A percentile compares a stretch with the other conserved stretches of the same genome.
phyloP scores from a whole-genome alignment of 2,329 filamentous ascomycete species.

The Pseudopithomyces chartarum region DNA sequence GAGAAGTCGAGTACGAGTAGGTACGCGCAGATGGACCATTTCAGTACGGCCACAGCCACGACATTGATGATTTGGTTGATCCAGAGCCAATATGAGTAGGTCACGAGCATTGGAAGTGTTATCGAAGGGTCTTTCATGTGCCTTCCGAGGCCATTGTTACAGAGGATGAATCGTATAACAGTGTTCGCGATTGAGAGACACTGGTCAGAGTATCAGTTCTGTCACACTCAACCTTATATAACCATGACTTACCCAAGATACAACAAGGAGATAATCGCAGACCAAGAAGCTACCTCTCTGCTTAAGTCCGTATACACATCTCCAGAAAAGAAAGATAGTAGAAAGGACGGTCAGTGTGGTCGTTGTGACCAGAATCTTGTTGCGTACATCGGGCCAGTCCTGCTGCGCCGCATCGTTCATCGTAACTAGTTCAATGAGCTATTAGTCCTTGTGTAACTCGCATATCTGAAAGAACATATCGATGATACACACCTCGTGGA shows the following conservation, averaged over 20 bases:
- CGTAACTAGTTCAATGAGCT: not conserved
- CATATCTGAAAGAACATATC: not conserved
- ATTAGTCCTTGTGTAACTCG: too few species aligned
- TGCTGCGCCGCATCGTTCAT: constrained; percentile 12
- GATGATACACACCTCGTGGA: not conserved
- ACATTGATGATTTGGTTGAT: constrained; percentile 33
- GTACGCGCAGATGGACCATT: constrained; percentile 38
- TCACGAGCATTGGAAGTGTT: constrained; percentile 17
- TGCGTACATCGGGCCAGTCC: constrained; percentile 29
- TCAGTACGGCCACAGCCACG: constrained; percentile 34
- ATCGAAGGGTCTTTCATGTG: constrained; percentile 30
- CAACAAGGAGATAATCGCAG: constrained; percentile 33
- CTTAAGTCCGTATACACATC: constrained; percentile 26
- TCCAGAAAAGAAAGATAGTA: constrained; percentile 30
- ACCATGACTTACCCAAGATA: constrained; percentile 26
- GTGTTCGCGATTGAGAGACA: constrained; percentile 23
- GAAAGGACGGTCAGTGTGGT: constrained; percentile 26
- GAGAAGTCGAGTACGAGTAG: constrained; percentile 36
- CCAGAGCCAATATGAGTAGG: constrained; percentile 30
- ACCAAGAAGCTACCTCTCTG: constrained; percentile 26
- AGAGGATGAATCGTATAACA: constrained; percentile 15
- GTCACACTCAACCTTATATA: constrained; percentile 1
- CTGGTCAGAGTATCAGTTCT: constrained; percentile 16
- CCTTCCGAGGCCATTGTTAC: constrained; percentile 26
- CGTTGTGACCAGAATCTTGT: constrained; percentile 25